Evolutionary conservation across 495 filamentous ascomycete species (phyloP).

Genomic region (Penicillium paxilli): DNA sequence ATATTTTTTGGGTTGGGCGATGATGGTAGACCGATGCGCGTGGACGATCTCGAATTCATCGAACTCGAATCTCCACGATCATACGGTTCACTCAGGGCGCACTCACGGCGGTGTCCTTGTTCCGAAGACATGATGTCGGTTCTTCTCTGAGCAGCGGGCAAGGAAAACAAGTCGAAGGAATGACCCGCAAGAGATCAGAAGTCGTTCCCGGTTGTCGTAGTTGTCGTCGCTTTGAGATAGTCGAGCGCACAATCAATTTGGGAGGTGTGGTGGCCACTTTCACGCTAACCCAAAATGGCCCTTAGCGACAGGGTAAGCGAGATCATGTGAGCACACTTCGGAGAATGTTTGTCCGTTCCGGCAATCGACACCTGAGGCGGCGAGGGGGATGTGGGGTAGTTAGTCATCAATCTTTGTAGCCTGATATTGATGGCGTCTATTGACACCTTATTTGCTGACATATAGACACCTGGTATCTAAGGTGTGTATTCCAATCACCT

Average conservation of each 20-base stretch:
- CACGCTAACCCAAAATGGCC: conserved; percentile 40
- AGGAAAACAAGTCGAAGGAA: conserved; percentile 51
- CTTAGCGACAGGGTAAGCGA: conserved; percentile 46
- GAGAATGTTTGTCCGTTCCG: conserved; percentile 18
- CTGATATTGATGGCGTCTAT: not conserved
- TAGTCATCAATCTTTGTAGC: not conserved
- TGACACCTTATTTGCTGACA: not conserved
- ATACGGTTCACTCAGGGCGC: conserved; percentile 13
- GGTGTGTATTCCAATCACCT: conserved; percentile 6
- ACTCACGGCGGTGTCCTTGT: conserved; percentile 84
- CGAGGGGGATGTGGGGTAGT: not conserved
- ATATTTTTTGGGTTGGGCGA: conserved; percentile 10
- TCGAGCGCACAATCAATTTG: conserved; percentile 48
- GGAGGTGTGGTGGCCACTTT: conserved; percentile 41
- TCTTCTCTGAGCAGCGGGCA: conserved; percentile 49
- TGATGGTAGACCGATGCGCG: conserved; percentile 16
- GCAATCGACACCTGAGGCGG: not conserved
- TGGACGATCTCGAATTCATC: conserved; percentile 1
- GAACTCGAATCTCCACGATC: conserved; percentile 2
- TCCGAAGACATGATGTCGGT: conserved; percentile 77
- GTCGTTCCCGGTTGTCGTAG: conserved; percentile 50
- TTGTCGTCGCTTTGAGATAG: conserved; percentile 51
- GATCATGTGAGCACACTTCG: conserved; percentile 38
- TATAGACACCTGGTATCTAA: not conserved
- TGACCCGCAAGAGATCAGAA: conserved; percentile 51